phyloP scores from a whole-genome alignment of 1,284 basidiomycete species.

The Trichosporon sp. region DNA sequence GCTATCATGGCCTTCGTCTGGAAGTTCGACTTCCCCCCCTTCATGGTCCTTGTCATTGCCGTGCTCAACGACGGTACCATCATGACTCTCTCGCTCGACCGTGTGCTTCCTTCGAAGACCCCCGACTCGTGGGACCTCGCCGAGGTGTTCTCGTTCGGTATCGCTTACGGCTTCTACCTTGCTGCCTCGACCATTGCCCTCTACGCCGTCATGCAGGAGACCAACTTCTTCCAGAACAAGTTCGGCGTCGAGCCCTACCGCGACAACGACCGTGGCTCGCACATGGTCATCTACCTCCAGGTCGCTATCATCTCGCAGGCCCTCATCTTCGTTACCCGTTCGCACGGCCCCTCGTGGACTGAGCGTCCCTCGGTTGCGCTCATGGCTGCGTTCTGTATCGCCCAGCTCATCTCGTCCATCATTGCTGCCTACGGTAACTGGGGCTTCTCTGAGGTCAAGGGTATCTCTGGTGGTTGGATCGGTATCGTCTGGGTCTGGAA shows the following conservation, averaged over 20 bases:
- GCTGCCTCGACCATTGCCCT: slow-evolving; percentile 80
- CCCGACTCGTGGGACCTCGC: slow-evolving; percentile 93
- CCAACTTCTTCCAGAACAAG: slow-evolving; percentile 80
- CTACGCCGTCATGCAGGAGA: slow-evolving; percentile 78
- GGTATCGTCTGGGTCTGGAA: slow-evolving; percentile 97
- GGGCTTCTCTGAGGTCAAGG: slow-evolving; percentile 75
- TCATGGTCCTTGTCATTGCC: slow-evolving; percentile 98
- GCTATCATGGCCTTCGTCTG: slow-evolving; percentile 91
- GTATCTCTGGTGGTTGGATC: slow-evolving; percentile 86
- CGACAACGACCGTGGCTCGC: slow-evolving; percentile 50
- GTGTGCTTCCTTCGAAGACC: slow-evolving; percentile 84
- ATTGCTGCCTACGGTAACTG: slow-evolving; percentile 89
- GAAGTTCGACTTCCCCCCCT: slow-evolving; percentile 97
- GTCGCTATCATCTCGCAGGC: slow-evolving; percentile 98
- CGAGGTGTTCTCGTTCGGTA: slow-evolving; percentile 92
- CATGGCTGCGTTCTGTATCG: slow-evolving; percentile 81
- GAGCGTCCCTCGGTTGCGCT: slow-evolving; percentile 89
- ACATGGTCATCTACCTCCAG: slow-evolving; percentile 65
- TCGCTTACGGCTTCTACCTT: slow-evolving; percentile 91
- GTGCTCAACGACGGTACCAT: slow-evolving; percentile 96
- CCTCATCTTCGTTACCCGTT: slow-evolving; percentile 92
- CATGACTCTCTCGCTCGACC: slow-evolving; percentile 97
- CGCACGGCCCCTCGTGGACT: slow-evolving; percentile 97
- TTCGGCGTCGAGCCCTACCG: slow-evolving; percentile 62
- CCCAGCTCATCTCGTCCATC: slow-evolving; percentile 89